Conservation (phyloP, 106 monocot genomes). For the Dendrobium catenatum region DNA sequence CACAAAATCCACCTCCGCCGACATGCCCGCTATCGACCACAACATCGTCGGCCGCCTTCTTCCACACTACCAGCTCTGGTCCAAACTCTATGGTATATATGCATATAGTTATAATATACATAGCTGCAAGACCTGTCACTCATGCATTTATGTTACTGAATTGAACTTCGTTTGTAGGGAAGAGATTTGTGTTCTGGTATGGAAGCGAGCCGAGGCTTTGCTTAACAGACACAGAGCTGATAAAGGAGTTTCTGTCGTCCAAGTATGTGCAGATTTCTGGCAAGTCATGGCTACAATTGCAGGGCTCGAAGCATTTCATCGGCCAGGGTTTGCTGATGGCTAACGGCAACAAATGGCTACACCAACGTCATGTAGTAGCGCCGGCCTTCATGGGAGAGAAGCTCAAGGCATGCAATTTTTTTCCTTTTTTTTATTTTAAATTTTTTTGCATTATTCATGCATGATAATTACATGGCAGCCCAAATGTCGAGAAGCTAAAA, state of each 20-base stretch:
- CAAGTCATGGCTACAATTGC: slow-evolving; percentile 80
- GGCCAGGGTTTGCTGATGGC: slow-evolving; percentile 86
- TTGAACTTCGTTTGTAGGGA: slow-evolving; percentile 29
- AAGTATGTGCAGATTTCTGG: slow-evolving; percentile 54
- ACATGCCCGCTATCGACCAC: slow-evolving; percentile 51
- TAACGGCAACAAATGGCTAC: slow-evolving; percentile 75
- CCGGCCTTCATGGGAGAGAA: slow-evolving; percentile 87
- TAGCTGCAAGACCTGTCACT: not conserved
- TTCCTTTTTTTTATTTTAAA: not conserved
- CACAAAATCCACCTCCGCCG: slow-evolving; percentile 31
- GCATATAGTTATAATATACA: not conserved
- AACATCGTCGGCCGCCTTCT: slow-evolving; percentile 80
- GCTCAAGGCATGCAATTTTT: slow-evolving; percentile 53
- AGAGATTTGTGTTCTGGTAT: slow-evolving; percentile 79
- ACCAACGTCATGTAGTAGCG: slow-evolving; percentile 81
- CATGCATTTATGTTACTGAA: not conserved
- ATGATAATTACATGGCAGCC: not conserved
- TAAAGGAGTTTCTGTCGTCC: slow-evolving; percentile 80
- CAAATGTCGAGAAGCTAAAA: not conserved
- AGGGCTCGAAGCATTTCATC: slow-evolving; percentile 82
- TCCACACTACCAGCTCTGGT: slow-evolving; percentile 84
- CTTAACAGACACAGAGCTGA: slow-evolving; percentile 71
- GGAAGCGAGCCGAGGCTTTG: slow-evolving; percentile 94
- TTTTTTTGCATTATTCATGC: not conserved
- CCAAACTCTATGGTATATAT: slow-evolving; percentile 53